A percentile compares a stretch with the other conserved stretches of the same genome.
phyloP scores from a whole-genome alignment of 306 rosid genomes.

The Sicyos edulis region DNA sequence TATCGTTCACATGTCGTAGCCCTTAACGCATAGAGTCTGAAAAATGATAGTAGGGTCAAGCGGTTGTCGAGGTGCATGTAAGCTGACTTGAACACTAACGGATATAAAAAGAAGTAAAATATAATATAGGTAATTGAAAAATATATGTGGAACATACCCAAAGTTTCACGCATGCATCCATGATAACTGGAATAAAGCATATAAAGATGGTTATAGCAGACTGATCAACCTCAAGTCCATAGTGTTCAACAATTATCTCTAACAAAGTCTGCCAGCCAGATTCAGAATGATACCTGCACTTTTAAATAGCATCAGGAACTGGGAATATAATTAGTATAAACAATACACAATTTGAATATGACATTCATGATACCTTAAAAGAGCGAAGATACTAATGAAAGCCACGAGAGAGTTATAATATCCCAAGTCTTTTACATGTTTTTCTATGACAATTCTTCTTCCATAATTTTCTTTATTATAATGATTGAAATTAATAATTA shows the following conservation, averaged over 20 bases:
- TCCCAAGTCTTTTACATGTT: not conserved
- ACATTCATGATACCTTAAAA: not conserved
- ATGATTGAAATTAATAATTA: not conserved
- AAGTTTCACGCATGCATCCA: slow-evolving; percentile 85
- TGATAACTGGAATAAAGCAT: slow-evolving; percentile 71
- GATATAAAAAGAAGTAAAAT: not conserved
- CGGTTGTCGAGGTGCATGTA: no score
- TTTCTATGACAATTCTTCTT: not conserved
- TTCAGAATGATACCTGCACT: slow-evolving; percentile 92
- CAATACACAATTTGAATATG: not conserved
- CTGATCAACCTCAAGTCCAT: slow-evolving; percentile 77
- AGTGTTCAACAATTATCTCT: slow-evolving; percentile 77
- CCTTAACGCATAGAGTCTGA: not conserved
- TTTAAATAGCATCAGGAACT: not conserved
- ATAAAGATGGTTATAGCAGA: slow-evolving; percentile 65
- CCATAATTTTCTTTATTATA: not conserved
- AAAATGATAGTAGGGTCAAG: no score
- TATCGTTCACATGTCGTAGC: not conserved
- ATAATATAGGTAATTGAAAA: slow-evolving; percentile 13
- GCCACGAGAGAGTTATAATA: not conserved
- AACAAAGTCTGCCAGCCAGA: slow-evolving; percentile 91
- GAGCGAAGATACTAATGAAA: not conserved
- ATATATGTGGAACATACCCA: slow-evolving; percentile 53
- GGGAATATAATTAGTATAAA: not conserved
- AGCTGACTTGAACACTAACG: no score